Percentiles rank a stretch among this genome's conserved stretches.
Conservation (phyloP, 1,284 basidiomycete genomes). For the Austroboletus novae-zelandiae region DNA sequence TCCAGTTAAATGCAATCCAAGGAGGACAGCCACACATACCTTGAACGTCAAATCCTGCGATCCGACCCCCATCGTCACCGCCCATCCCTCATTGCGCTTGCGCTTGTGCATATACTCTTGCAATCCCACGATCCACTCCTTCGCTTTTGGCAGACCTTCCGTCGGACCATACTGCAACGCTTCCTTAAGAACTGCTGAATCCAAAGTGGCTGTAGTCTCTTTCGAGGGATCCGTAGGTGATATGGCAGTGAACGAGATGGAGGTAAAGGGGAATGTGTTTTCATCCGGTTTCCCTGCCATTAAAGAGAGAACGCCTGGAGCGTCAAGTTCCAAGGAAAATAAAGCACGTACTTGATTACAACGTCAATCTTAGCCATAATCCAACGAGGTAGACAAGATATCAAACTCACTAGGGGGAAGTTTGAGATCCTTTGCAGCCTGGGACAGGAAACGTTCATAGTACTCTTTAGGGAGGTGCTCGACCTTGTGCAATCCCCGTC, state of each 20-base stretch:
- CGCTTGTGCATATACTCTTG: slow-evolving; percentile 1
- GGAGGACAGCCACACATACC: neutral
- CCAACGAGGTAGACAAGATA: neutral
- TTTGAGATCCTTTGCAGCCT: neutral
- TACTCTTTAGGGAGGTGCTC: neutral
- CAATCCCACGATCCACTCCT: slow-evolving; percentile 1
- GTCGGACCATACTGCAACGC: slow-evolving; percentile 2
- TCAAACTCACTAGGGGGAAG: neutral
- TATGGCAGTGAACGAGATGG: slow-evolving; percentile 6
- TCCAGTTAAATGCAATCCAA: neutral
- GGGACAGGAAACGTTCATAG: slow-evolving; percentile 2
- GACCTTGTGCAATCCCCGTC: neutral
- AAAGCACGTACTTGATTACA: neutral
- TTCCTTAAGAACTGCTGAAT: neutral
- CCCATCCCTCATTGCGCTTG: neutral
- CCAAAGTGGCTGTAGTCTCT: neutral
- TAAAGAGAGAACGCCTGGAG: neutral
- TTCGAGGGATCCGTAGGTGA: neutral
- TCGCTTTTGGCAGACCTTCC: neutral
- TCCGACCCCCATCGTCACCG: neutral
- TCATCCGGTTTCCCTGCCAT: slow-evolving; percentile 6
- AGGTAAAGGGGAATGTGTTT: slow-evolving; percentile 3
- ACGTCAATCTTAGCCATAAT: neutral
- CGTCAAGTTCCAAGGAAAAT: slow-evolving; percentile 6
- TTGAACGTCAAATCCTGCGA: slow-evolving; percentile 4